Evolutionary conservation across 805 yeast genomes (phyloP), one percentile per base, ranked within the genome.

Genomic region (Zygoascus tannicola): DNA sequence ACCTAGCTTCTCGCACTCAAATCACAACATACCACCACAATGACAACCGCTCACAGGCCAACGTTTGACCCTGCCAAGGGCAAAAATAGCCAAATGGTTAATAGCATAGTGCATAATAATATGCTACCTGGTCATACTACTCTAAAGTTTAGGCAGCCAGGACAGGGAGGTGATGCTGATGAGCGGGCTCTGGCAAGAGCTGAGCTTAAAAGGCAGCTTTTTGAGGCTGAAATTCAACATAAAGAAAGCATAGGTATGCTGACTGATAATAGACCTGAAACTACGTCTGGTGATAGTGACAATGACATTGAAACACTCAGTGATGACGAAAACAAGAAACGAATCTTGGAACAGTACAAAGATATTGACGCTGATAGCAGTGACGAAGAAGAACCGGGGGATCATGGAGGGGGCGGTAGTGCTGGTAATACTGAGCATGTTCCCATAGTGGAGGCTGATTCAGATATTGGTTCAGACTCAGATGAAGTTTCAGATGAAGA

Each of bases 21-120:
- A n/a, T n/a, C n/a, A n/a, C n/a, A 12, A 26, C 12, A 26, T 26
- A 26, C 30, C 30, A 7, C 12, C 7, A 26, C 1, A 18, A 79
- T 80, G 85, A 76, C 85, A 0, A 75, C 84, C 3, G 81, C 83
- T 7, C 83, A 78, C 54, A 70, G 81, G 56, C 84, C 85, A 0
- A 80, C 83, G 4, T 69, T 80, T 49, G 85, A 79, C 50, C 74
- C 74, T 39, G 81, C 82, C 16, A 69, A 76, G 53, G 79, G 80
- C 43, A 76, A 74, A 41, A 64, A 69, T 40, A 65, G 64, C 44
- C 53, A 59, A 46, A 58, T 65, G 5, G 59, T 62, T 3, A 74
- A 80, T 0, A 53, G 71, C 2, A 76, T 73, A 7, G 63, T 66
- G 21, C 83, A 78, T 53, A 66, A 77, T 8, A 64, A 81, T 39